Evolutionary conservation across 768 basidiomycete species (phyloP).

Genomic region (Cyclocybe cylindracea): DNA sequence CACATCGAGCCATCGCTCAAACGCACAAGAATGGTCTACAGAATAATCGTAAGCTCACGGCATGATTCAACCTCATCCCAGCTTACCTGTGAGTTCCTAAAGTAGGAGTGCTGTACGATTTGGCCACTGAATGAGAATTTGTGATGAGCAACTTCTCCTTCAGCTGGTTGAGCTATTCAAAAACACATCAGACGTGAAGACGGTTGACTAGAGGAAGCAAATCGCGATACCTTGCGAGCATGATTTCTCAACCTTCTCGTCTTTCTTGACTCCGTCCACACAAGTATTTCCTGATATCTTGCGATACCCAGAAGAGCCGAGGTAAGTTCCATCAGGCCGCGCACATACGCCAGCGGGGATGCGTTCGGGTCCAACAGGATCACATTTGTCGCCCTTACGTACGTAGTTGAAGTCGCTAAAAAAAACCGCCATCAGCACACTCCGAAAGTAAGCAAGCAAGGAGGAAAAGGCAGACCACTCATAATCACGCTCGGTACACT

Average conservation of each 20-base stretch:
- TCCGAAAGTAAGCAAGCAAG: neutral
- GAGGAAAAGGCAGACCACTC: constrained; percentile 70
- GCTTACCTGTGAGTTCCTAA: constrained; percentile 72
- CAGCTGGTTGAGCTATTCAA: constrained; percentile 67
- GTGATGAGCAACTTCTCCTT: constrained; percentile 79
- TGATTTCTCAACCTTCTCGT: constrained; percentile 65
- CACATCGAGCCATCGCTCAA: constrained; percentile 78
- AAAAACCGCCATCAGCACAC: constrained; percentile 1
- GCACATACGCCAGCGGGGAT: constrained; percentile 77
- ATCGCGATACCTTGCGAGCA: constrained; percentile 76
- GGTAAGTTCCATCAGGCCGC: constrained; percentile 59
- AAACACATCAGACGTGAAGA: neutral
- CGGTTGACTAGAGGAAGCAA: neutral
- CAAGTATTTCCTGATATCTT: constrained; percentile 94
- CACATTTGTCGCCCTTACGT: constrained; percentile 71
- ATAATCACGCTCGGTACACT: constrained; percentile 85
- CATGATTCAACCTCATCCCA: too few relatives aligned
- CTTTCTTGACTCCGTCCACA: constrained; percentile 68
- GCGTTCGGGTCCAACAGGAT: constrained; percentile 85
- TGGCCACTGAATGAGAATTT: constrained; percentile 62
- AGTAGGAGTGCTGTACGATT: constrained; percentile 83
- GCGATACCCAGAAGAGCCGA: constrained; percentile 90
- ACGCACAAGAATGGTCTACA: constrained; percentile 80
- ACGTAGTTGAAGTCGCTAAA: constrained; percentile 88
- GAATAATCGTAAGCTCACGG: constrained; percentile 4